phyloP scores from a whole-genome alignment of 1,284 basidiomycete species.

The Omphalotus olearius region DNA sequence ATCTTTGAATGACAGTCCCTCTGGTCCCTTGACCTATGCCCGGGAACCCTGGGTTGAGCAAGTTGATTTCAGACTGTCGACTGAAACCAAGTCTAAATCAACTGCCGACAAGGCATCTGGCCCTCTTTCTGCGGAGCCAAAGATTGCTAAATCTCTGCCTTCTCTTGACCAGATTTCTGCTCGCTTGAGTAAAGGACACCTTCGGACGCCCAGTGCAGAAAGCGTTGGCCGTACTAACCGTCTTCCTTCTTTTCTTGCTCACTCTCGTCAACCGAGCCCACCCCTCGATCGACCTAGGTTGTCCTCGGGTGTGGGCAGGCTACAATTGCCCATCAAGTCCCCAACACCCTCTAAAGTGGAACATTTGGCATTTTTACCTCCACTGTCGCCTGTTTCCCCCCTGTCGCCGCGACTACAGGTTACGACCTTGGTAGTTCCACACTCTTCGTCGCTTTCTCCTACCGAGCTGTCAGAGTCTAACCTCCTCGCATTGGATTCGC shows the following conservation, averaged over 20 bases:
- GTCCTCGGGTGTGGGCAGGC: conserved; percentile 44
- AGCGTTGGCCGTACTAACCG: conserved; percentile 24
- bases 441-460: conserved; percentile 37
- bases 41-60: conserved; percentile 58
- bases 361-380: conserved; percentile 20
- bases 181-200: conserved; percentile 39
- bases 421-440: conserved; percentile 47
- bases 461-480: conserved; percentile 51
- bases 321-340: conserved; percentile 40
- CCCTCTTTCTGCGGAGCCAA: conserved; percentile 15
- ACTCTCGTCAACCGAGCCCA: conserved; percentile 16
- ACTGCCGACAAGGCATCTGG: conserved; percentile 15
- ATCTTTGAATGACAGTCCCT: conserved; percentile 34
- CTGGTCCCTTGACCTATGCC: conserved; percentile 19
- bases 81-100: conserved; percentile 23
- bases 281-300: conserved; percentile 25
- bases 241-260: conserved; percentile 42
- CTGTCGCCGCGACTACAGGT: conserved; percentile 40
- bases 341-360: conserved; percentile 21
- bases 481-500: conserved; percentile 44
- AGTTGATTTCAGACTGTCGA: conserved; percentile 53
- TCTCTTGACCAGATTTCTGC: conserved; percentile 75
- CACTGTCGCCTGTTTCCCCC: conserved; percentile 32
- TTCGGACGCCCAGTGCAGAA: conserved; percentile 17
- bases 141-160: conserved; percentile 37